Percentiles rank a stretch among this genome's conserved stretches.
Conservation (phyloP, 176 grass and related monocot genomes). For the Ensete glaucum region DNA sequence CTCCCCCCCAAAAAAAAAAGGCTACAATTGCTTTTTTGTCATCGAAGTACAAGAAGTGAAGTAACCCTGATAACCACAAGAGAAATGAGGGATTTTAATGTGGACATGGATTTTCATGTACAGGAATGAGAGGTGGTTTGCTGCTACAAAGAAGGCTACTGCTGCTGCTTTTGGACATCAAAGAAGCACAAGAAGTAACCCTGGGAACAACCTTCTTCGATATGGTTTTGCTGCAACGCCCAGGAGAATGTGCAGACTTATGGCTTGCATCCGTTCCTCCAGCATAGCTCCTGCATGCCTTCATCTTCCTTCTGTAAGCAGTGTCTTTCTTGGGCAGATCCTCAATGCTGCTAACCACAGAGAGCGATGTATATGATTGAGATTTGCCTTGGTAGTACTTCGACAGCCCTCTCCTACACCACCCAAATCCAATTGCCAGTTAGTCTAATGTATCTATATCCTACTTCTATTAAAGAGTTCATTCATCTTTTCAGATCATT, state of each 20-base stretch:
- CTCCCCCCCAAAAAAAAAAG: conserved; percentile 11
- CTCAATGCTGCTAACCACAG: conserved; percentile 30
- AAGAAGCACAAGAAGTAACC: conserved; percentile 27
- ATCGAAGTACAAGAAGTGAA: neutral
- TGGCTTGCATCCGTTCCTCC: conserved; percentile 39
- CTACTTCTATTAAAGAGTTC: no score
- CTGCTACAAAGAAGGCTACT: conserved; percentile 13
- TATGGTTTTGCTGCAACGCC: conserved; percentile 38
- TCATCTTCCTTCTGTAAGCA: conserved; percentile 45
- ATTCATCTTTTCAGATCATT: neutral
- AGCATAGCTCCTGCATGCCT: conserved; percentile 53
- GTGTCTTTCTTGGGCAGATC: conserved; percentile 46
- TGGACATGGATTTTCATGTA: conserved; percentile 11
- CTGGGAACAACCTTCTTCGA: conserved; percentile 46
- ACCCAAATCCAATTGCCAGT: no score
- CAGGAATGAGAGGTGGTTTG: conserved; percentile 21
- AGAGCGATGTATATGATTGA: conserved; percentile 52
- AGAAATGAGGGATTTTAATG: neutral
- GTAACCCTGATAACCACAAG: neutral
- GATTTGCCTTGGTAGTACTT: conserved; percentile 61
- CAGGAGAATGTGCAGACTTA: conserved; percentile 23
- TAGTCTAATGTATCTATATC: no score
- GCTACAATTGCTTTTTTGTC: neutral
- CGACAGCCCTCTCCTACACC: conserved; percentile 52
- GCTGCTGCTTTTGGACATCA: conserved; percentile 31